Percentiles rank a stretch among this genome's conserved stretches.
Evolutionary conservation across 2,329 filamentous ascomycete genomes (phyloP).

Genomic region (Beauveria pseudobassiana): DNA sequence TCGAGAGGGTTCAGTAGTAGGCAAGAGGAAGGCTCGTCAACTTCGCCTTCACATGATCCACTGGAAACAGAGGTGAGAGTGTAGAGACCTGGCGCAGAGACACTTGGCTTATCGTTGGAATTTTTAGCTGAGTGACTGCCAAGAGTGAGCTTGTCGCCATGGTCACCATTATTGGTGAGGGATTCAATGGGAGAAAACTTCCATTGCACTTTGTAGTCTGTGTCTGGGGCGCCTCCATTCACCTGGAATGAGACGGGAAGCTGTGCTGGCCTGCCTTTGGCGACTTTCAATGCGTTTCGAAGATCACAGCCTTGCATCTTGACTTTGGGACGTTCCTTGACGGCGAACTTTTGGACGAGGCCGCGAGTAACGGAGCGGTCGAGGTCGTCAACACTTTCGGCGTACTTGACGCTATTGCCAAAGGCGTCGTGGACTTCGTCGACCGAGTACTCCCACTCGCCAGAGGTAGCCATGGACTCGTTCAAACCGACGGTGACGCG

Average conservation of each 20-base stretch:
- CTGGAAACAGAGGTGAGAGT: slow-evolving; percentile 73
- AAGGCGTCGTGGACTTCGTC: slow-evolving; percentile 89
- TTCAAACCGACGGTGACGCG: slow-evolving; percentile 77
- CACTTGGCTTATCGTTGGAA: slow-evolving; percentile 54
- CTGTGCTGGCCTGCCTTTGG: slow-evolving; percentile 59
- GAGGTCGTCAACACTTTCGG: slow-evolving; percentile 56
- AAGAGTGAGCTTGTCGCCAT: slow-evolving; percentile 50
- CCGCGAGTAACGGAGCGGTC: slow-evolving; percentile 55
- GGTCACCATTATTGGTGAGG: slow-evolving; percentile 62
- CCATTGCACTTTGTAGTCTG: slow-evolving; percentile 68
- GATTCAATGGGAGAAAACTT: slow-evolving; percentile 70
- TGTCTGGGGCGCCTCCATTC: slow-evolving; percentile 50
- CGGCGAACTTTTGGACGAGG: slow-evolving; percentile 69
- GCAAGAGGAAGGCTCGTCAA: slow-evolving; percentile 91
- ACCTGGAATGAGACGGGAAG: slow-evolving; percentile 67
- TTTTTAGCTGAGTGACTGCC: slow-evolving; percentile 56
- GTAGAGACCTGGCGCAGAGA: slow-evolving; percentile 78
- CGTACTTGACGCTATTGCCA: slow-evolving; percentile 78
- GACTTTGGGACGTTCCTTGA: slow-evolving; percentile 77
- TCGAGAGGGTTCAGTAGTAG: slow-evolving; percentile 85
- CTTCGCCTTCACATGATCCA: slow-evolving; percentile 75
- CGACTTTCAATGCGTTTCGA: slow-evolving; percentile 73
- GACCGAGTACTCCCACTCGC: slow-evolving; percentile 82
- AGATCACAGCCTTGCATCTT: slow-evolving; percentile 69
- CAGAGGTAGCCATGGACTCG: slow-evolving; percentile 73